Base-by-base conservation (phyloP, 257 asterid genomes). In the Capsicum pubescens region DNA sequence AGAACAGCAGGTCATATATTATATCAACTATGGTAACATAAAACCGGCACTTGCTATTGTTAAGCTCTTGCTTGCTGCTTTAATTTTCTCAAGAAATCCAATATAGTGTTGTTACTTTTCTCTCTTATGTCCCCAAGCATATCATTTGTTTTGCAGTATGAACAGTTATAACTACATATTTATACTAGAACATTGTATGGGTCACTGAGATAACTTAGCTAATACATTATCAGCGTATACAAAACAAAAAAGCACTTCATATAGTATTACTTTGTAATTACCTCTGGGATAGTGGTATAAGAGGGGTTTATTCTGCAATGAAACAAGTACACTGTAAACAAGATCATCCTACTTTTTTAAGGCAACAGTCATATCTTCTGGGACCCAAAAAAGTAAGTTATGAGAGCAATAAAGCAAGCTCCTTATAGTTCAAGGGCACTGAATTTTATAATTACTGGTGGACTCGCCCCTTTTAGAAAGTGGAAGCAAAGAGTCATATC, bases 311-410 rank as follows among this genome's bases (percentile, higher is more conserved):
- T 52, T 84, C 67, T 66, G 15, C 80, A 87, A 90, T 92, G 93
- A 85, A 90, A 85, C 86, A 69, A 87, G 89, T 84, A 92, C 44
- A 68, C 85, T 86, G 85, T 79, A 55, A 82, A 85, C 58, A 88
- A 84, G 86, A 82, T 80, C 77, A 55, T 80, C 84, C 72, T 82
- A 70, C 80, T 72, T 86, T 87, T 83, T 44, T 61, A 76, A 84
- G 88, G 85, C 83, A 88, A 48, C 82, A 85, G 84, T 80, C 83
- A 76, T 35, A 44, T 84, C 67, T 76, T 66, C 66, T 44, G 88
- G 94, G 94, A 63, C 94, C 86, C 42, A 66, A 82, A 79, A 67
- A 61, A 54, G 87, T 19, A 80, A 81, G 48, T 78, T 57, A 8
- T 67, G 79, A 83, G 83, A 82, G 84, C 84, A 84, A 85, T 71